A percentile compares a stretch with the other conserved stretches of the same genome.
phyloP scores from a whole-genome alignment of 2,329 filamentous ascomycete species.

The Aspergillus terreus region DNA sequence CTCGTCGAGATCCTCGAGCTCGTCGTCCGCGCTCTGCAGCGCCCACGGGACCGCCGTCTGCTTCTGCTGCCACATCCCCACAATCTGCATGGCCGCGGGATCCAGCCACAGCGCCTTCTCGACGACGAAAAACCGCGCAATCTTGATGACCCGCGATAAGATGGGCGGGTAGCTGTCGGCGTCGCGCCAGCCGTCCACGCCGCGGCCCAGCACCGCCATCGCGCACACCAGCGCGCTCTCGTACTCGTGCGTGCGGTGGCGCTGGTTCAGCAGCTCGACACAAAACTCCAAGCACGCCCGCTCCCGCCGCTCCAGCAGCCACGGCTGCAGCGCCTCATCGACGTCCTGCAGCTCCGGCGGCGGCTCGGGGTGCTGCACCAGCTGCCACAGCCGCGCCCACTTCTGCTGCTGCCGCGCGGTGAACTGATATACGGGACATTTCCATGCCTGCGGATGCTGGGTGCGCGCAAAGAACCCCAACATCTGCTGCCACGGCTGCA shows the following conservation, averaged over 20 bases:
- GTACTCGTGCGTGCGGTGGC: background rate
- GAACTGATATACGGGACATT: background rate
- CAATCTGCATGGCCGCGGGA: background rate
- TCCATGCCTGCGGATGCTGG: background rate
- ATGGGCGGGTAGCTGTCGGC: background rate
- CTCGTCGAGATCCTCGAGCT: background rate
- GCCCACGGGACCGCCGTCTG: background rate
- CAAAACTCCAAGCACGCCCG: background rate
- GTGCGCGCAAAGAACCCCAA: background rate
- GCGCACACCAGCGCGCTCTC: background rate
- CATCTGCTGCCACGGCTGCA: background rate
- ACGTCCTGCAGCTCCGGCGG: background rate
- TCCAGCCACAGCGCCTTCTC: background rate
- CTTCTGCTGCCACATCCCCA: background rate
- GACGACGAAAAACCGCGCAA: conserved; percentile 1
- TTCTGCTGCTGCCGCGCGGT: background rate
- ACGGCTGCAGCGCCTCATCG: background rate
- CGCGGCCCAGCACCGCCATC: background rate
- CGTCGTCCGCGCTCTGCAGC: background rate
- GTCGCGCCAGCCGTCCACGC: background rate
- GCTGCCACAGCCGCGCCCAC: background rate
- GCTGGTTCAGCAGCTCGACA: conserved; percentile 2
- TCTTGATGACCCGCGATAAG: background rate
- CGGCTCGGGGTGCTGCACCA: background rate
- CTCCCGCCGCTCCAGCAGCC: background rate